Percentiles rank a stretch among this genome's conserved stretches.
These are phyloP conservation scores for Prunus davidiana DNA, from an alignment of 306 rosid species.

Conservation along the genomic window DNA sequence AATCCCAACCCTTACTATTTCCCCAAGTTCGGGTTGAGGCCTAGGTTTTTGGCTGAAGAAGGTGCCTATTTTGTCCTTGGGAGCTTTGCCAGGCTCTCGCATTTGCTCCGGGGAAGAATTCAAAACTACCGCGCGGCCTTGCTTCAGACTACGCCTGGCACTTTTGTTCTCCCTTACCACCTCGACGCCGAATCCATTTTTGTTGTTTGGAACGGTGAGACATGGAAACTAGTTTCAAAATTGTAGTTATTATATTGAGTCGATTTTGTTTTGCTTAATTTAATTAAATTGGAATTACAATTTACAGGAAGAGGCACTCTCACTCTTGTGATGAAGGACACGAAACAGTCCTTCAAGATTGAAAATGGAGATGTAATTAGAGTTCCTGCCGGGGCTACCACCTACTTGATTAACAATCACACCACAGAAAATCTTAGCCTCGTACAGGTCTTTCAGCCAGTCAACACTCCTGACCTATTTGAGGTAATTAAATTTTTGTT, in stretches of 20 bases:
- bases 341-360: constrained; percentile 28
- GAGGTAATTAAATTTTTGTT: constrained; percentile 7
- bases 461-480: constrained; percentile 39
- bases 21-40: background rate
- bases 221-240: too few species aligned
- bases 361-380: constrained; percentile 27
- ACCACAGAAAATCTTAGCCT: constrained; percentile 24
- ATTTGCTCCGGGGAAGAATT: constrained; percentile 30
- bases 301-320: constrained; percentile 35
- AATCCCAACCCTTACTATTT: constrained; percentile 37
- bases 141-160: constrained; percentile 31
- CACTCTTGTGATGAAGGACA: constrained; percentile 23
- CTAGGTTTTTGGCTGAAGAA: constrained; percentile 8
- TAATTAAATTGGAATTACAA: background rate
- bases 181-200: constrained; percentile 32
- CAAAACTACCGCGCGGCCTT: constrained; percentile 25
- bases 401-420: constrained; percentile 27
- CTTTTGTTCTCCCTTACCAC: constrained; percentile 40
- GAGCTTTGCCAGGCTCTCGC: constrained; percentile 12
- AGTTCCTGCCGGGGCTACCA: constrained; percentile 30
- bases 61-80: constrained; percentile 24
- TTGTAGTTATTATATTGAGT: too few species aligned
- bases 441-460: constrained; percentile 24
- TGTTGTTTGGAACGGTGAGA: constrained; percentile 27
- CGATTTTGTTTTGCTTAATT: background rate